Percentiles rank a stretch among this genome's conserved stretches.
These are phyloP conservation scores for Chenopodium berlandieri DNA, from an alignment of 148 eudicot genomes.

Conservation along the genomic window DNA sequence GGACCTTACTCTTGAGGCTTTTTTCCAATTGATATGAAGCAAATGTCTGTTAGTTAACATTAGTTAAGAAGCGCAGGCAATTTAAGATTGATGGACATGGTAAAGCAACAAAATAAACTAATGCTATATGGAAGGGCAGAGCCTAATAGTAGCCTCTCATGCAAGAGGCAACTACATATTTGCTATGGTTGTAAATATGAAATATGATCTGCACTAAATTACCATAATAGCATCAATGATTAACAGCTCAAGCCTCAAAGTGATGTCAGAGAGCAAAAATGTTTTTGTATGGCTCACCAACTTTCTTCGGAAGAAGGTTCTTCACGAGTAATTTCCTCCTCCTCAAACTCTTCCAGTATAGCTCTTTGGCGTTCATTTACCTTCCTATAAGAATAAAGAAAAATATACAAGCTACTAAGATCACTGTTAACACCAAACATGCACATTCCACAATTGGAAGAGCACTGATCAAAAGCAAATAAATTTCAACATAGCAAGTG, in stretches of 20 bases:
- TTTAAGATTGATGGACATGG: background rate
- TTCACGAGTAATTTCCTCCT: conserved; percentile 67
- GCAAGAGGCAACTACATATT: background rate
- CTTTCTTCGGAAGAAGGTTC: conserved; percentile 42
- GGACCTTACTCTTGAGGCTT: background rate
- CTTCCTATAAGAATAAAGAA: conserved; percentile 37
- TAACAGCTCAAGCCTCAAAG: background rate
- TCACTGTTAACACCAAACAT: background rate
- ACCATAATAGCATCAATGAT: background rate
- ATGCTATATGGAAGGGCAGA: background rate
- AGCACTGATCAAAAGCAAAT: background rate
- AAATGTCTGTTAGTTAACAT: background rate
- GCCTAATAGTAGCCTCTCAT: background rate
- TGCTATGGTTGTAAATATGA: background rate
- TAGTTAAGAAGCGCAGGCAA: background rate
- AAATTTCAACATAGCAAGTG: background rate
- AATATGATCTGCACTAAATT: background rate
- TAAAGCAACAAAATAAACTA: background rate
- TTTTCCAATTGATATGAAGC: background rate
- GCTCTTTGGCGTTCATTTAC: conserved; percentile 87
- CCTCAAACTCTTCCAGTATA: conserved; percentile 82
- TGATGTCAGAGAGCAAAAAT: conserved; percentile 10
- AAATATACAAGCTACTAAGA: conserved; percentile 13
- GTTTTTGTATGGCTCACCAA: conserved; percentile 50
- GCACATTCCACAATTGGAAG: background rate